Evolutionary conservation across 208 protist species (phyloP).

Genomic region (Trypanosomatidae sp.): DNA sequence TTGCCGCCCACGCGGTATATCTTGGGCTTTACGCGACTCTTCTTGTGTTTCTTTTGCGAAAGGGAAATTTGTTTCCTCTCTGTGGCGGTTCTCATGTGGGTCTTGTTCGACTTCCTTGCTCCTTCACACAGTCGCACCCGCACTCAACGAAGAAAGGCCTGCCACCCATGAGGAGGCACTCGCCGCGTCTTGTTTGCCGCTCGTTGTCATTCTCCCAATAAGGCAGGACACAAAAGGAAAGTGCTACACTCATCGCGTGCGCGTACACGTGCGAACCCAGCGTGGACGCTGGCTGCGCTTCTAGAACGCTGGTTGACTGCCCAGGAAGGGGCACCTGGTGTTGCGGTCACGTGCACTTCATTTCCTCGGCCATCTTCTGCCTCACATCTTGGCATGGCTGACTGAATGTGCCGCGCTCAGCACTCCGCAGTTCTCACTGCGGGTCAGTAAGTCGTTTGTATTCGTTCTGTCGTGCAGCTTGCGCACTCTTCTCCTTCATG

Average conservation of each 20-base stretch:
- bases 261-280: neutral
- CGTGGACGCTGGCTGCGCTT: neutral
- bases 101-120: neutral
- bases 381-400: neutral
- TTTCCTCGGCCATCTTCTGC: neutral
- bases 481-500: neutral
- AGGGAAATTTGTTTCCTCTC: neutral
- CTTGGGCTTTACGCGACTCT: neutral
- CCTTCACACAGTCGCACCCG: neutral
- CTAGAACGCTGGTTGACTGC: neutral
- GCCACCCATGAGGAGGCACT: neutral
- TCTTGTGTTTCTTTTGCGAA: neutral
- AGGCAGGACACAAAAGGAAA: neutral
- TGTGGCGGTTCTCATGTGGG: neutral
- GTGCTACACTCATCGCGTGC: neutral
- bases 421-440: neutral
- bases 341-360: neutral
- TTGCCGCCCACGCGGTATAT: neutral
- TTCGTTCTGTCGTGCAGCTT: neutral
- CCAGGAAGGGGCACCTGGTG: neutral
- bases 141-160: neutral
- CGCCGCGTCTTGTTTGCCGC: neutral
- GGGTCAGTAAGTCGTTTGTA: neutral
- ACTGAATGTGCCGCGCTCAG: neutral
- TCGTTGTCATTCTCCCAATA: neutral